Base-by-base conservation (phyloP, 2,329 filamentous ascomycete genomes). In the Ilyonectria robusta region DNA sequence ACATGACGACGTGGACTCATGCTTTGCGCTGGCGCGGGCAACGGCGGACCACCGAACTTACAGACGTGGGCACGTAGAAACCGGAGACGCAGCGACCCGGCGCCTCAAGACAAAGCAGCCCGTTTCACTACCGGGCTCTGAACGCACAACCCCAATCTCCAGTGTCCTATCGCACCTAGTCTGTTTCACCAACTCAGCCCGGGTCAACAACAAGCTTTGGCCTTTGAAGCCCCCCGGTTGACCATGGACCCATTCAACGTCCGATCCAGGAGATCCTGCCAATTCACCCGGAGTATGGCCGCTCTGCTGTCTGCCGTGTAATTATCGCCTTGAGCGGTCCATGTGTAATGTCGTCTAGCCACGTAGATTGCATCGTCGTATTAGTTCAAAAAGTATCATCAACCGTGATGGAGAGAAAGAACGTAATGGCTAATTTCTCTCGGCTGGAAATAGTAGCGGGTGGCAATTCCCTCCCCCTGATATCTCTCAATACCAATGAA, bases 161-260 rank as follows among this genome's bases (percentile, higher is more conserved):
- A 35, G n/a, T 35, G 23, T 53, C 44, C 35, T 44, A 33, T 57
- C 40, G 17, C 48, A 17, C 44, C 17, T 58, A 59, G 50, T 50
- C 51, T 29, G 62, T 65, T 65, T 65, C 62, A 65, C 56, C 37
- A 64, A 23, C 62, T 40, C 37, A n/a, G 42, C n/a, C 48, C 40
- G 29, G 35, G 26, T 42, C 31, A 17, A 33, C 40, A 9, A 48
- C 55, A 59, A 48, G 56, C 33, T 55, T 54, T 54, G 31, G 37
- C 47, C 55, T 21, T 35, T 15, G 19, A 53, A 37, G 9, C 29
- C 29, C 26, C 29, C 31, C n/a, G n/a, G 50, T 53, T 19, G 17
- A 9, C 9, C 4, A 21, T 15, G 19, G 48, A 31, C 48, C 48
- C n/a, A 9, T 33, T 10, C 26, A 17, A n/a, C 26, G n/a, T 8